Percentiles rank a stretch among this genome's conserved stretches.
Conservation (phyloP, 306 rosid genomes). For the Cercis canadensis region DNA sequence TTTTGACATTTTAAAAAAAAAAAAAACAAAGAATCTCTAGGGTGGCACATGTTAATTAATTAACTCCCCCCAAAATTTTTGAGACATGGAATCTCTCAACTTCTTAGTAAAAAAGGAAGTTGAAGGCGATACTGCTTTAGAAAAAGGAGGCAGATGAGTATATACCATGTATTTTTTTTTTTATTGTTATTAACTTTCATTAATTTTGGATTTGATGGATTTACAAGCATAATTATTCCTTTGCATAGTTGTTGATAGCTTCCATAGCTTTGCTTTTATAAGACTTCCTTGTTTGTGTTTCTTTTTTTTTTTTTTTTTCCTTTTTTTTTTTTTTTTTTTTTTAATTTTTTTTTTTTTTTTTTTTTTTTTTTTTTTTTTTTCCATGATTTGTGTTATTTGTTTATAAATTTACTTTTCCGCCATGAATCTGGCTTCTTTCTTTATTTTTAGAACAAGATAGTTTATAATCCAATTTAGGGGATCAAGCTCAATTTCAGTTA, state of each 20-base stretch:
- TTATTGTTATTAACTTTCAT: background rate
- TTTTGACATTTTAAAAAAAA: background rate
- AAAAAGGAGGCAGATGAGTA: background rate
- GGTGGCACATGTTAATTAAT: background rate
- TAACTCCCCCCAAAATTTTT: too few species aligned
- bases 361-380: too few species aligned
- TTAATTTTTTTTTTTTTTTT: too few species aligned
- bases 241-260: background rate
- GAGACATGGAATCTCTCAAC: background rate
- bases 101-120: background rate
- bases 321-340: too few species aligned
- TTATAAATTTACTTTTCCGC: background rate
- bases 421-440: background rate
- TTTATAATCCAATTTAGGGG: background rate
- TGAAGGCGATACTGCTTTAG: background rate
- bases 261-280: background rate
- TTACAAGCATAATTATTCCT: background rate
- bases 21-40: background rate
- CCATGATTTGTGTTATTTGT: too few species aligned
- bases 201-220: slow-evolving; percentile 13
- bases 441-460: background rate
- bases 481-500: too few species aligned
- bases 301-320: too few species aligned
- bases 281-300: too few species aligned
- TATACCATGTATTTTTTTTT: background rate